Conservation (phyloP, 1,139 yeast genomes). For the Kodamaea plutei region DNA sequence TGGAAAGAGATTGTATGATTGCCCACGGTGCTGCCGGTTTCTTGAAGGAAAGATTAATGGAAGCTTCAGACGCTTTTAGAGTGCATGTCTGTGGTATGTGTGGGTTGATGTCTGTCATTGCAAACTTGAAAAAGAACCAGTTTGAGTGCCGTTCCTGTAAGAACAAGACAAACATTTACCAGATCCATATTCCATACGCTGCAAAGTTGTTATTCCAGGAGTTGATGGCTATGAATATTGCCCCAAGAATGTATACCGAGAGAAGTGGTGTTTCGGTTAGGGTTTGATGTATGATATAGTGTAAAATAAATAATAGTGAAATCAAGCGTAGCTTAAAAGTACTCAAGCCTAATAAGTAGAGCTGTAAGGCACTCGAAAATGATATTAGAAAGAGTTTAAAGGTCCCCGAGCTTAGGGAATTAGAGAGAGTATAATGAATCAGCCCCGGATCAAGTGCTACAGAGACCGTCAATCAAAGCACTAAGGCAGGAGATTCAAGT, state of each 20-base stretch:
- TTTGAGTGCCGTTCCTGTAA: conserved; percentile 98
- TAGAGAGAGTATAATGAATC: too few species aligned
- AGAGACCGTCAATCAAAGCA: too few species aligned
- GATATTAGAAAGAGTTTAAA: background rate
- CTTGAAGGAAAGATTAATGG: conserved; percentile 96
- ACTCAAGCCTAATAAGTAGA: background rate
- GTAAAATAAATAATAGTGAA: conserved; percentile 1
- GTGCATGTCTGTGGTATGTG: conserved; percentile 98
- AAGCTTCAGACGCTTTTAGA: conserved; percentile 97
- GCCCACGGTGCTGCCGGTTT: conserved; percentile 99
- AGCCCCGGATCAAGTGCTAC: too few species aligned
- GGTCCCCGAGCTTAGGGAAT: too few species aligned
- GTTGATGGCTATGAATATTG: conserved; percentile 97
- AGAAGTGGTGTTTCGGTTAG: conserved; percentile 44
- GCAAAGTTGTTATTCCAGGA: conserved; percentile 96
- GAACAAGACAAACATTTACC: conserved; percentile 96
- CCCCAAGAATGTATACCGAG: conserved; percentile 80
- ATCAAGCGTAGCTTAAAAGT: too few species aligned
- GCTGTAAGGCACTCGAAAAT: background rate
- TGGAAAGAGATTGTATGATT: conserved; percentile 99
- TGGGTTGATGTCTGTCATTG: conserved; percentile 96
- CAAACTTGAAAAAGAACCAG: conserved; percentile 93
- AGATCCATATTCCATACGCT: conserved; percentile 95
- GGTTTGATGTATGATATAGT: conserved; percentile 20
- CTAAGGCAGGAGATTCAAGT: too few species aligned